Percentiles rank a stretch among this genome's conserved stretches.
phyloP scores from a whole-genome alignment of 345 rosid genomes.

The Eutrema heterophyllum region DNA sequence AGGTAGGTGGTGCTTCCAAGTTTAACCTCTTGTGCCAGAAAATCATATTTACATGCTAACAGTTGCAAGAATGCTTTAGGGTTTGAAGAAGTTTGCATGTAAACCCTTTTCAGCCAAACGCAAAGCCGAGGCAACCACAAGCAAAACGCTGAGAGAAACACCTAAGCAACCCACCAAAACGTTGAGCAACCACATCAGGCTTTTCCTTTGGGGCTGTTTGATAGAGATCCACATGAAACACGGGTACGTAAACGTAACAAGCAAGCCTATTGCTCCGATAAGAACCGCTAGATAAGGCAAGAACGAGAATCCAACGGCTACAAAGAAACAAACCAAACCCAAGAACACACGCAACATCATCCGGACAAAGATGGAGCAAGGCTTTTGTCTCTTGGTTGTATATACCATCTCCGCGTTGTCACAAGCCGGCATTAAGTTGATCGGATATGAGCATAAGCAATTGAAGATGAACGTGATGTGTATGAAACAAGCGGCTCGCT shows the following conservation, averaged over 20 bases:
- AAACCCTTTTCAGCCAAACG: slow-evolving; percentile 44
- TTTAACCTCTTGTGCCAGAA: neutral
- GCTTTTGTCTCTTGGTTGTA: slow-evolving; percentile 34
- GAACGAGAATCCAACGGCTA: slow-evolving; percentile 57
- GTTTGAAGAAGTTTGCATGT: slow-evolving; percentile 54
- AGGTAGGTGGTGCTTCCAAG: neutral
- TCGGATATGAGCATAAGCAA: slow-evolving; percentile 56
- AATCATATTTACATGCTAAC: slow-evolving; percentile 8
- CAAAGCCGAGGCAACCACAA: slow-evolving; percentile 45
- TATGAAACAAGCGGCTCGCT: slow-evolving; percentile 38
- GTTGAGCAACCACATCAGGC: slow-evolving; percentile 50
- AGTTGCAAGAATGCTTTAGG: slow-evolving; percentile 26
- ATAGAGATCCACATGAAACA: slow-evolving; percentile 69
- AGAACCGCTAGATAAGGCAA: slow-evolving; percentile 52
- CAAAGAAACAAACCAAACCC: slow-evolving; percentile 38
- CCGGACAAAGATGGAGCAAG: slow-evolving; percentile 51
- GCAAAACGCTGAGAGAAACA: slow-evolving; percentile 38
- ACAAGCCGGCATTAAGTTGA: slow-evolving; percentile 60
- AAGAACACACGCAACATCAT: slow-evolving; percentile 36
- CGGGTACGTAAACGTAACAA: slow-evolving; percentile 58
- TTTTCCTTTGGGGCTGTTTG: slow-evolving; percentile 39
- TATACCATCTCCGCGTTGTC: slow-evolving; percentile 50
- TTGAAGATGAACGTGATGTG: slow-evolving; percentile 48
- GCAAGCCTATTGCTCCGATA: slow-evolving; percentile 54
- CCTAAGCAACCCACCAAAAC: slow-evolving; percentile 55